These are phyloP conservation scores for Coemansia sp. DNA, from an alignment of 192 early-diverging fungal genomes.

Conservation along the genomic window DNA sequence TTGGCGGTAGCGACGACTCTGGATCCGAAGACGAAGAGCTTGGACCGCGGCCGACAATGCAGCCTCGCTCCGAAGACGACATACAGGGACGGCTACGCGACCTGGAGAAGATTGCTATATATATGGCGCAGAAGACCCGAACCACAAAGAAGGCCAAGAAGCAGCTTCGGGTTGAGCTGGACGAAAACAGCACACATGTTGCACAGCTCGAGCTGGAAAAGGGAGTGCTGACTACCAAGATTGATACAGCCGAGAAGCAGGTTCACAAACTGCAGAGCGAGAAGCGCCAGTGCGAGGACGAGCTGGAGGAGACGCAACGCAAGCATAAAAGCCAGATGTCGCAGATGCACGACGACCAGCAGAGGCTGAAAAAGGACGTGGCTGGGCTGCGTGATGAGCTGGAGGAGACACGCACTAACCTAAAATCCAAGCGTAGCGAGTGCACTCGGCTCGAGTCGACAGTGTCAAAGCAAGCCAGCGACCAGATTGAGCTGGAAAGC, in stretches of 20 bases:
- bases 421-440: conserved; percentile 35
- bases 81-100: conserved; percentile 74
- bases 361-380: conserved; percentile 41
- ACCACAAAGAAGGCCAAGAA: conserved; percentile 54
- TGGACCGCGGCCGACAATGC: conserved; percentile 31
- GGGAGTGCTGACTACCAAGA: conserved; percentile 26
- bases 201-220: conserved; percentile 48
- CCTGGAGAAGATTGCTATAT: conserved; percentile 58
- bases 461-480: conserved; percentile 42
- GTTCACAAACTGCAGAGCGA: conserved; percentile 14
- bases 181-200: conserved; percentile 50
- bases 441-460: conserved; percentile 35
- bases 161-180: conserved; percentile 55
- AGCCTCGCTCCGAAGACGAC: conserved; percentile 30
- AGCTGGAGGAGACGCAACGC: conserved; percentile 31
- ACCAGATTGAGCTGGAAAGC: conserved; percentile 47
- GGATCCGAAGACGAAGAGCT: conserved; percentile 20
- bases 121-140: conserved; percentile 56
- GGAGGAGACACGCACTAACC: conserved; percentile 23
- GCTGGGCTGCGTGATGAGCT: conserved; percentile 31
- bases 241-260: conserved; percentile 30
- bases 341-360: conserved; percentile 46
- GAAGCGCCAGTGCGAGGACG: conserved; percentile 26
- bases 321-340: conserved; percentile 29
- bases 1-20: conserved; percentile 17